Evolutionary conservation across 2,329 filamentous ascomycete species (phyloP), one percentile per base, ranked within the genome.

Genomic region (Cercospora janseana): DNA sequence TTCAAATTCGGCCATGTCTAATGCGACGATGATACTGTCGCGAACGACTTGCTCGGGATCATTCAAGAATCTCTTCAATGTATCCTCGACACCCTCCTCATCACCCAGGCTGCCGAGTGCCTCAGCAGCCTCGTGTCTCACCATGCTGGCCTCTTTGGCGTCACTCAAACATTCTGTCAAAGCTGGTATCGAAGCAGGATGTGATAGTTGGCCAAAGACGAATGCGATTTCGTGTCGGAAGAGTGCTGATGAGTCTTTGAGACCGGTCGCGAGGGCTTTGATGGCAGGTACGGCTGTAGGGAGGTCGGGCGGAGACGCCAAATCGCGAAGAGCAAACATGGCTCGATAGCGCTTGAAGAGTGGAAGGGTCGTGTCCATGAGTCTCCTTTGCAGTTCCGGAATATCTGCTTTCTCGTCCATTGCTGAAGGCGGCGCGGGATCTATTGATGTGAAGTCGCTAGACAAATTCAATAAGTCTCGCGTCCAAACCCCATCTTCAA

Each of bases 191-290:
- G 90, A 95, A n/a, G 92, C 92, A 1, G 93, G 93, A 66, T 98
- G 93, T 48, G 87, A 90, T 45, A 98, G 78, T 70, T 98, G 93
- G 48, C 93, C 93, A 62, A 98, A 98, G 10, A 98, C 93, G 68
- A 98, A 98, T 10, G 93, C 93, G 59, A 98, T 90, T 69, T 98
- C 93, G 73, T 98, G 93, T 60, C 93, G 85, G 79, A 98, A 97
- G 6, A 98, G 82, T 4, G 91, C 91, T 41, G 91, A 96, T 13
- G 83, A 78, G 68, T 98, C 93, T 24, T 78, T 77, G 62, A 98
- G 84, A 12, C 93, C 93, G 66, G 84, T 85, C 37, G 93, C 89
- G 38, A 98, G 80, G 8, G 91, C 88, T 35, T 86, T 79, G 46
- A 98, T 81, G 13, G 93, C 92, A n/a, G 88, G 86, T 12, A 89